Conservation (phyloP, 2,329 filamentous ascomycete genomes). For the Apiospora sp. region DNA sequence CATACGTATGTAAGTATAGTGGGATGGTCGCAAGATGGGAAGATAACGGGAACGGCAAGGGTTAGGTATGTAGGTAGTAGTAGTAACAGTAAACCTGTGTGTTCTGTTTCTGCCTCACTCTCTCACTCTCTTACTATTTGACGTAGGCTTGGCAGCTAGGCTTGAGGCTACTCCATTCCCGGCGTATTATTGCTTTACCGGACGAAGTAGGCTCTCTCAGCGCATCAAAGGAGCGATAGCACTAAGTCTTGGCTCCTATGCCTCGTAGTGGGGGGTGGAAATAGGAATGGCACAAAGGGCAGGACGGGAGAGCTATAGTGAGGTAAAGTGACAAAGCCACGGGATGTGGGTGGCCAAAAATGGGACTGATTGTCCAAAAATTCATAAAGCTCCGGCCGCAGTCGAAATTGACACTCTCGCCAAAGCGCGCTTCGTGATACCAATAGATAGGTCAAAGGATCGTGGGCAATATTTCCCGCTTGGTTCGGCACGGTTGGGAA, state of each 20-base stretch:
- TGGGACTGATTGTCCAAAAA: conserved; percentile 2
- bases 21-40: conserved; percentile 3
- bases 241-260: conserved; percentile 12
- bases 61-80: neutral
- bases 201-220: conserved; percentile 12
- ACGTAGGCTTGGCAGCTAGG: conserved; percentile 15
- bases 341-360: neutral
- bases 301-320: conserved; percentile 12
- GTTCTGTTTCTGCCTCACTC: neutral
- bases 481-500: conserved; percentile 3
- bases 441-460: neutral
- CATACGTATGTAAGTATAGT: conserved; percentile 4
- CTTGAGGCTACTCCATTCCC: conserved; percentile 18
- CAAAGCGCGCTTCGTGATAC: conserved; percentile 17
- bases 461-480: neutral
- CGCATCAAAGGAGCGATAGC: conserved; percentile 1
- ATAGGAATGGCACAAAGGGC: conserved; percentile 13
- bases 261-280: conserved; percentile 18
- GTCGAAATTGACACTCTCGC: conserved; percentile 13
- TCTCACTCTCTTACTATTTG: neutral
- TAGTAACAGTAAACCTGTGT: neutral
- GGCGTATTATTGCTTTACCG: conserved; percentile 14
- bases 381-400: conserved; percentile 7
- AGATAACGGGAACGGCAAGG: conserved; percentile 11
- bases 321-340: conserved; percentile 11